Evolutionary conservation across 768 basidiomycete species (phyloP).

Genomic region (Chalciporus sphaerocephalus): DNA sequence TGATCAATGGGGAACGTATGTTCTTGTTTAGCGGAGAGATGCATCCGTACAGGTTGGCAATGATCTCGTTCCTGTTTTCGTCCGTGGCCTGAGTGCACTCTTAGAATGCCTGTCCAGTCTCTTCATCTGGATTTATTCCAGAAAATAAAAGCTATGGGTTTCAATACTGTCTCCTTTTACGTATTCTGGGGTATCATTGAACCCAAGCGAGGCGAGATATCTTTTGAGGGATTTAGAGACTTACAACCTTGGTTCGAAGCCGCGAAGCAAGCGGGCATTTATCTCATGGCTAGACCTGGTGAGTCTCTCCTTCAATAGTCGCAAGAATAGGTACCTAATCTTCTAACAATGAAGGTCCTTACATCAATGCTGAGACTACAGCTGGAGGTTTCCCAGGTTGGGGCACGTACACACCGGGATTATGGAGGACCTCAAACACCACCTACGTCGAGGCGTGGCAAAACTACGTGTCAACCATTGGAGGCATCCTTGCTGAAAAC

Average conservation of each 20-base stretch:
- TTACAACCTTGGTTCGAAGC: constrained; percentile 29
- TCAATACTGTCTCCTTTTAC: constrained; percentile 47
- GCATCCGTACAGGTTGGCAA: constrained; percentile 48
- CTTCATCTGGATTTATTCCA: constrained; percentile 50
- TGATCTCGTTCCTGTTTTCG: not conserved
- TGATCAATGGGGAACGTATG: constrained; percentile 50
- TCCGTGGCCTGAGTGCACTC: not conserved
- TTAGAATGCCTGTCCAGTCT: constrained; percentile 35
- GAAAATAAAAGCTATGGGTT: constrained; percentile 48
- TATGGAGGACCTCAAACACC: constrained; percentile 46
- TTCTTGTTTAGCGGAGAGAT: constrained; percentile 61
- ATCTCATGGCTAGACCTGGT: constrained; percentile 28
- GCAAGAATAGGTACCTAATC: not conserved
- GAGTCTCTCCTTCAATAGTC: not conserved
- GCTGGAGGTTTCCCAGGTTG: constrained; percentile 49
- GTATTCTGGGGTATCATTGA: constrained; percentile 49
- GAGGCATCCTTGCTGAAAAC: constrained; percentile 47
- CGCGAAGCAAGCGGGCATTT: constrained; percentile 26
- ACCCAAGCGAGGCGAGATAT: constrained; percentile 45
- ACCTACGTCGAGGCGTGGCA: constrained; percentile 49
- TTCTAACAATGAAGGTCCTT: constrained; percentile 16
- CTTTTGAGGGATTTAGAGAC: constrained; percentile 46
- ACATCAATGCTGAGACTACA: constrained; percentile 34
- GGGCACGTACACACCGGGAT: constrained; percentile 51
- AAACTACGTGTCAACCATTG: constrained; percentile 49